Percentiles rank a stretch among this genome's conserved stretches.
Conservation (phyloP, 2,329 filamentous ascomycete genomes). For the Ophiobolus disseminans region DNA sequence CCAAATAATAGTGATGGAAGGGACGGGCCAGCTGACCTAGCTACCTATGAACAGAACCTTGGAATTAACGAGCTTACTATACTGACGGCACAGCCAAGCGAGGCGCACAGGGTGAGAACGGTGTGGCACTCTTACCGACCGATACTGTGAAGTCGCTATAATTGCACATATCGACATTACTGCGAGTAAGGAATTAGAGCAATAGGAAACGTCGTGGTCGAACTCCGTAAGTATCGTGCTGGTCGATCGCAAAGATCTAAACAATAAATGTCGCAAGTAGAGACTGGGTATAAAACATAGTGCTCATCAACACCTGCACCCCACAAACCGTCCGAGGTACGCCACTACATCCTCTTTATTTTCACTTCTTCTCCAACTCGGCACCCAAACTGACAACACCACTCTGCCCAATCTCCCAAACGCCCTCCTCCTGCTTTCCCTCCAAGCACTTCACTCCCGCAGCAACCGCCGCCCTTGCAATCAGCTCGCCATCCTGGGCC, state of each 20-base stretch:
- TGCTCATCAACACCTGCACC: no score
- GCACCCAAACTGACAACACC: constrained; percentile 74
- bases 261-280: no score
- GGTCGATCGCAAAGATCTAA: no score
- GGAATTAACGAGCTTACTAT: no score
- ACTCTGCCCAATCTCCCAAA: constrained; percentile 65
- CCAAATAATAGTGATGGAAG: background rate
- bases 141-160: no score
- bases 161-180: no score
- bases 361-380: constrained; percentile 11
- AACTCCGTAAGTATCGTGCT: no score
- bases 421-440: constrained; percentile 62
- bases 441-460: constrained; percentile 62
- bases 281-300: no score
- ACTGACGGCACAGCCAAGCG: background rate
- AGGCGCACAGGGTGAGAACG: background rate
- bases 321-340: no score
- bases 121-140: background rate
- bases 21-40: background rate
- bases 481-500: constrained; percentile 76
- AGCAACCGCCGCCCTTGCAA: constrained; percentile 70
- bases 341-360: background rate
- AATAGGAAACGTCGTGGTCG: no score
- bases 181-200: no score
- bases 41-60: no score